Evolutionary conservation across 2,329 filamentous ascomycete species (phyloP).

Genomic region (Metarhizium rileyi): DNA sequence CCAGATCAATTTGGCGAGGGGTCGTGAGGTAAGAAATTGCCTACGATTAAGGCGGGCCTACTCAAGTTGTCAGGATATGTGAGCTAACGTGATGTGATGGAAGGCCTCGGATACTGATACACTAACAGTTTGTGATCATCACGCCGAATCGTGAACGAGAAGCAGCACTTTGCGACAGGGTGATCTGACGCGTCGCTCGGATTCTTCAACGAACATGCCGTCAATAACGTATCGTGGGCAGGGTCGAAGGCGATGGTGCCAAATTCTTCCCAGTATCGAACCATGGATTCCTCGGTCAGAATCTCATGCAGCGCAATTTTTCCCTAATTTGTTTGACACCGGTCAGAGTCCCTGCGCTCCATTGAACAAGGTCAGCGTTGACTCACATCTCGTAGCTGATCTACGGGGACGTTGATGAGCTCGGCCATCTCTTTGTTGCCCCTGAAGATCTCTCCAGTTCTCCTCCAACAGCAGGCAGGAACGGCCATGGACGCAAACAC

Average conservation of each 20-base stretch:
- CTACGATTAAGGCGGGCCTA: constrained; percentile 88
- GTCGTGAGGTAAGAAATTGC: constrained; percentile 89
- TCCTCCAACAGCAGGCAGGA: constrained; percentile 91
- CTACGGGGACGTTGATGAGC: constrained; percentile 85
- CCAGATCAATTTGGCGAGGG: constrained; percentile 26
- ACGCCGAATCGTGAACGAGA: constrained; percentile 91
- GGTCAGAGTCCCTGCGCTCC: constrained; percentile 4
- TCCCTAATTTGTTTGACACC: constrained; percentile 46
- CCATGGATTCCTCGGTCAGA: constrained; percentile 85
- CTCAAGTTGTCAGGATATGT: neutral
- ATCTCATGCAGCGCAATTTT: constrained; percentile 94
- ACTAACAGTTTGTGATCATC: constrained; percentile 94
- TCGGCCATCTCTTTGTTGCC: constrained; percentile 99
- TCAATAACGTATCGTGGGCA: constrained; percentile 88
- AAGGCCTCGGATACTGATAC: no score
- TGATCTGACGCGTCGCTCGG: constrained; percentile 60
- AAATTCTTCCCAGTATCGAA: constrained; percentile 99
- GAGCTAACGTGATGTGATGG: no score
- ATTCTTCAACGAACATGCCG: constrained; percentile 83
- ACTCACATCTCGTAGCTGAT: constrained; percentile 78
- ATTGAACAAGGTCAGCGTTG: neutral
- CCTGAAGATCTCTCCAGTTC: constrained; percentile 93
- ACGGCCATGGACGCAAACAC: constrained; percentile 99
- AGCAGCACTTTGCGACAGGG: constrained; percentile 81
- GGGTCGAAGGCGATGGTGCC: constrained; percentile 94